Evolutionary conservation across 208 protist genomes (phyloP).

Genomic region (Trypanosoma lewisi): DNA sequence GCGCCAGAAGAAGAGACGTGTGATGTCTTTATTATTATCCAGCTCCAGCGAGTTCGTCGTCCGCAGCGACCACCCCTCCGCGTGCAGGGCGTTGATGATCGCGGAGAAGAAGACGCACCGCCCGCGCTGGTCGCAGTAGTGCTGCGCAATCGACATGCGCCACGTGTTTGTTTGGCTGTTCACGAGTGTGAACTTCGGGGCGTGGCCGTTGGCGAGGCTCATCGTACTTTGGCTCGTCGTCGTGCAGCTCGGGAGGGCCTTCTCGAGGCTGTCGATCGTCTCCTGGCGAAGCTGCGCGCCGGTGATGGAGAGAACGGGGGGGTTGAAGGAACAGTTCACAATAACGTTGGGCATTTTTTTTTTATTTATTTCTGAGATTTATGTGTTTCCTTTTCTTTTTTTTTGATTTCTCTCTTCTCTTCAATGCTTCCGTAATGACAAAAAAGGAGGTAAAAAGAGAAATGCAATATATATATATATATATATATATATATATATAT

Average conservation of each 20-base stretch:
- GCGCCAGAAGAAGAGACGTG: constrained; percentile 66
- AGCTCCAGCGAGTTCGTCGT: constrained; percentile 50
- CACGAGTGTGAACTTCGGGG: constrained; percentile 35
- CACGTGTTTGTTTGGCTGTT: constrained; percentile 45
- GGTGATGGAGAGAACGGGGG: constrained; percentile 59
- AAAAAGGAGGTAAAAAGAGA: background rate
- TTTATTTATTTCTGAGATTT: background rate
- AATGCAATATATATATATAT: too few relatives aligned
- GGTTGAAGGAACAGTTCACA: constrained; percentile 82
- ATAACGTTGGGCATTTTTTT: constrained; percentile 77
- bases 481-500: too few relatives aligned
- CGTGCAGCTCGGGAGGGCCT: constrained; percentile 56
- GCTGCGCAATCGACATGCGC: constrained; percentile 64
- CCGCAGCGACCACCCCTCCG: constrained; percentile 70
- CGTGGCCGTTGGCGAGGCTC: constrained; percentile 10
- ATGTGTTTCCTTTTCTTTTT: background rate
- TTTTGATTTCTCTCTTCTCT: background rate
- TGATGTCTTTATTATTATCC: constrained; percentile 59
- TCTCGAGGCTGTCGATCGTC: constrained; percentile 71
- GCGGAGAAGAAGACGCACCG: constrained; percentile 61
- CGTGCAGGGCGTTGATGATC: constrained; percentile 66
- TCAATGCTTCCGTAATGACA: background rate
- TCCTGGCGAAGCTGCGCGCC: constrained; percentile 75
- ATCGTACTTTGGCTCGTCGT: constrained; percentile 40
- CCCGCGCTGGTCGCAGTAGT: constrained; percentile 80